Evolutionary conservation across 2,329 filamentous ascomycete genomes (phyloP), one percentile per base, ranked within the genome.

Genomic region (Magnaporthales sp.): DNA sequence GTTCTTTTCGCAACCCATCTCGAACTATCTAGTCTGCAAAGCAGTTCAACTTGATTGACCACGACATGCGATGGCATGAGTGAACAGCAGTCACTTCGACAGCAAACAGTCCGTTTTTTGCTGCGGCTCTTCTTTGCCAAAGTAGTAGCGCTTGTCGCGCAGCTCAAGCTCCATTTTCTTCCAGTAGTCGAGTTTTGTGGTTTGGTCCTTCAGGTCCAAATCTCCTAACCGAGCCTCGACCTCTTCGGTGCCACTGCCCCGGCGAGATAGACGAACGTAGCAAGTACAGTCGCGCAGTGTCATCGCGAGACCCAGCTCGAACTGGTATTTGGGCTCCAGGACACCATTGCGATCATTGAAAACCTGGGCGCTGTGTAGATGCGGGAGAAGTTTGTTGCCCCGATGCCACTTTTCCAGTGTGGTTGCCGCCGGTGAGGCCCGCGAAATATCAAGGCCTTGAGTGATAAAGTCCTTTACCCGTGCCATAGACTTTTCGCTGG

Each of bases 121-220:
- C n/a, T n/a, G n/a, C n/a, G n/a, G n/a, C n/a, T n/a, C n/a, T n/a
- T n/a, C 73, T 4, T 63, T 67, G 11, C 68, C 72, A 24, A 70
- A 67, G 70, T 95, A 94, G 82, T 89, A 93, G 19, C 89, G 90
- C 13, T 83, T 86, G 1, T 85, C 78, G 63, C 91, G 84, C 67
- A 94, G 78, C 27, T 82, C 79, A 65, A 77, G 76, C 76, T 95
- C 91, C 60, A 84, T 82, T 19, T 79, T 77, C 68, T 82, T 81
- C 91, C 91, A 95, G 72, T 91, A 89, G 61, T 80, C 80, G 66
- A 87, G 80, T 75, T 94, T 93, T n/a, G n/a, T n/a, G n/a, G n/a
- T n/a, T n/a, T n/a, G n/a, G n/a, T n/a, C n/a, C n/a, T n/a, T n/a
- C n/a, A 90, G 83, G 76, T 95, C 91, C 60, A 94, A 82, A 73